Conservation (phyloP, 208 protist genomes). For the Acanthamoeba culbertsoni region DNA sequence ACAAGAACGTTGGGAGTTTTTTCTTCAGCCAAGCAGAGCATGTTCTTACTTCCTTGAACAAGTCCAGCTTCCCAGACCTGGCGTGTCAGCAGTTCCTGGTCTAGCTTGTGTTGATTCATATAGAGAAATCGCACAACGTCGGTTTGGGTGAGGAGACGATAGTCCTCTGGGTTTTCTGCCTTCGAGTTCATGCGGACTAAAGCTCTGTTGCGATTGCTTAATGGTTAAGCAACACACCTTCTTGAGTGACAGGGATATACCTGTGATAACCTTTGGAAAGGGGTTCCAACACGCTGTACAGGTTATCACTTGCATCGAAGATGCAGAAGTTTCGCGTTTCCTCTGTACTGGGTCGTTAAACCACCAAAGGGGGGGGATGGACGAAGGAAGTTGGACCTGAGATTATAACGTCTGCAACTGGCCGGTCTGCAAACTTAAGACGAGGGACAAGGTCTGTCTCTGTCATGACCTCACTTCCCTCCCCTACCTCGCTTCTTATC, state of each 20-base stretch:
- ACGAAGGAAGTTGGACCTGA: not conserved
- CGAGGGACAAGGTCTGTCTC: not conserved
- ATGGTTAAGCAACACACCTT: not conserved
- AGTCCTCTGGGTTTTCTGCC: not conserved
- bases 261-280: not conserved
- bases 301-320: not conserved
- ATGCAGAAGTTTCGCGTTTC: not conserved
- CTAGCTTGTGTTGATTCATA: not conserved
- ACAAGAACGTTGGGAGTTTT: not conserved
- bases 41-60: not conserved
- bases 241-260: not conserved
- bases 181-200: not conserved
- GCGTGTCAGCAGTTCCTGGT: not conserved
- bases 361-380: not conserved
- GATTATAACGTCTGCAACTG: not conserved
- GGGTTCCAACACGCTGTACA: constrained; percentile 8
- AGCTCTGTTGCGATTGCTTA: not conserved
- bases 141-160: not conserved
- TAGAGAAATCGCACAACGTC: not conserved
- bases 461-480: not conserved
- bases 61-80: not conserved
- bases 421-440: not conserved
- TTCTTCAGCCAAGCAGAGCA: not conserved
- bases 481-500: not conserved
- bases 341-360: not conserved